Percentiles rank a stretch among this genome's conserved stretches.
Evolutionary conservation across 2,329 filamentous ascomycete species (phyloP).

Genomic region (Talaromyces islandicus): DNA sequence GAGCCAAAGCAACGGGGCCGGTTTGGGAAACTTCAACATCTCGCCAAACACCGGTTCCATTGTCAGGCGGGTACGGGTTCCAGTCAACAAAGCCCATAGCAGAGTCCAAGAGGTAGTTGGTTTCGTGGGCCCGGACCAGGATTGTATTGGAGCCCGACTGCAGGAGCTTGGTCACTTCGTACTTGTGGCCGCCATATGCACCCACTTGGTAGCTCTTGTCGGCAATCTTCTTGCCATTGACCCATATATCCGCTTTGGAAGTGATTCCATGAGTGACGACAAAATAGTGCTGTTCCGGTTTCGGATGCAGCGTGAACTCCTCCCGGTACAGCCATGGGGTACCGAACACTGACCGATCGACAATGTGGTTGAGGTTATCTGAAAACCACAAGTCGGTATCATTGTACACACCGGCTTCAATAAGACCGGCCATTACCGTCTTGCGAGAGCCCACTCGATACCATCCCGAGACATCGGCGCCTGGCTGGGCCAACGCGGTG

Average conservation of each 20-base stretch:
- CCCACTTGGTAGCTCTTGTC: constrained; percentile 47
- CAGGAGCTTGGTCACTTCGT: constrained; percentile 47
- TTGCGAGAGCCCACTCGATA: constrained; percentile 44
- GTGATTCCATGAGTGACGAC: constrained; percentile 56
- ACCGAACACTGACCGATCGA: constrained; percentile 45
- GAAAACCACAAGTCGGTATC: constrained; percentile 54
- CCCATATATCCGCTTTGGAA: constrained; percentile 54
- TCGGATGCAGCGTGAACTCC: constrained; percentile 41
- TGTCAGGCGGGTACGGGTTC: constrained; percentile 58
- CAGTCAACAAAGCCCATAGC: constrained; percentile 57
- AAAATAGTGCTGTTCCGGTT: constrained; percentile 41
- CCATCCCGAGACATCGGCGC: constrained; percentile 47
- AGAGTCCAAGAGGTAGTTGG: constrained; percentile 55
- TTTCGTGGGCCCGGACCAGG: constrained; percentile 51
- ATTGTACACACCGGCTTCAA: constrained; percentile 48
- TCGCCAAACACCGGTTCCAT: constrained; percentile 59
- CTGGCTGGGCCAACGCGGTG: constrained; percentile 35
- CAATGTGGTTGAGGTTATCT: constrained; percentile 37
- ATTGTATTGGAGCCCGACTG: constrained; percentile 44
- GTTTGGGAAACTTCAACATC: constrained; percentile 52
- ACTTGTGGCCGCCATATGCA: constrained; percentile 51
- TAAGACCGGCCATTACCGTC: constrained; percentile 53
- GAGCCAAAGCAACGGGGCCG: constrained; percentile 42
- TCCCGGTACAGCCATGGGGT: constrained; percentile 56
- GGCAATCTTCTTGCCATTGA: constrained; percentile 52